Percentiles rank a stretch among this genome's conserved stretches.
Conservation (phyloP, 208 protist species). For the Crithidia expoeki region DNA sequence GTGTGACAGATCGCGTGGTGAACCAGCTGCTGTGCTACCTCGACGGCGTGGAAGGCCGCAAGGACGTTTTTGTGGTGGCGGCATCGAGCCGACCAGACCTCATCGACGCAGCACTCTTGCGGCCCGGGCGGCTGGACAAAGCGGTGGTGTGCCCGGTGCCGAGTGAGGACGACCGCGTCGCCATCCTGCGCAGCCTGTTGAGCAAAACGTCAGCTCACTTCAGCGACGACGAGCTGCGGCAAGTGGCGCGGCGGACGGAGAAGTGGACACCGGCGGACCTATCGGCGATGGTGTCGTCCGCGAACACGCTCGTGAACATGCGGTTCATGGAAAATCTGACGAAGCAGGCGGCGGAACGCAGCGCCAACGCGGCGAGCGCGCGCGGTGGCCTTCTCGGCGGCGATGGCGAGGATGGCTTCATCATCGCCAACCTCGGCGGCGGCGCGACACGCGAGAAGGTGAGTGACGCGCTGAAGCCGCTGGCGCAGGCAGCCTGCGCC, state of each 20-base stretch:
- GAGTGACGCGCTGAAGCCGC: conserved; percentile 49
- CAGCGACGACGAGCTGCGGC: conserved; percentile 47
- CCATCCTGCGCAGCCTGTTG: conserved; percentile 99
- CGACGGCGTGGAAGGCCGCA: conserved; percentile 96
- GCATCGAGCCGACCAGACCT: conserved; percentile 98
- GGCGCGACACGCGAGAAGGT: conserved; percentile 73
- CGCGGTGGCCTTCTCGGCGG: conserved; percentile 3
- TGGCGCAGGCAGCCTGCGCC: conserved; percentile 11
- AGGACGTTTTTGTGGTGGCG: conserved; percentile 97
- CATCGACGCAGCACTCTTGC: conserved; percentile 95
- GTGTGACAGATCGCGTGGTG: conserved; percentile 96
- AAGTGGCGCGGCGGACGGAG: conserved; percentile 56
- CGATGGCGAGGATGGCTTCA: conserved; percentile 40
- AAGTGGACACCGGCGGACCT: conserved; percentile 90
- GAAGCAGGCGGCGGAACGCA: conserved; percentile 15
- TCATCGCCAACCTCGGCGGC: conserved; percentile 55
- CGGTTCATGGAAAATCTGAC: conserved; percentile 68
- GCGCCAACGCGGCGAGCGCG: not conserved
- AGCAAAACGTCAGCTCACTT: conserved; percentile 97
- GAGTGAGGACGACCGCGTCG: conserved; percentile 68
- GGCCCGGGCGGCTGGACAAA: conserved; percentile 91
- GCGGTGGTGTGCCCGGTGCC: conserved; percentile 87
- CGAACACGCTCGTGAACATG: conserved; percentile 69
- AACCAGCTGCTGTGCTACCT: conserved; percentile 98
- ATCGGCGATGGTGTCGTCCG: conserved; percentile 73